Conservation (phyloP, 2,329 filamentous ascomycete genomes). For the Claviceps humidiphila region DNA sequence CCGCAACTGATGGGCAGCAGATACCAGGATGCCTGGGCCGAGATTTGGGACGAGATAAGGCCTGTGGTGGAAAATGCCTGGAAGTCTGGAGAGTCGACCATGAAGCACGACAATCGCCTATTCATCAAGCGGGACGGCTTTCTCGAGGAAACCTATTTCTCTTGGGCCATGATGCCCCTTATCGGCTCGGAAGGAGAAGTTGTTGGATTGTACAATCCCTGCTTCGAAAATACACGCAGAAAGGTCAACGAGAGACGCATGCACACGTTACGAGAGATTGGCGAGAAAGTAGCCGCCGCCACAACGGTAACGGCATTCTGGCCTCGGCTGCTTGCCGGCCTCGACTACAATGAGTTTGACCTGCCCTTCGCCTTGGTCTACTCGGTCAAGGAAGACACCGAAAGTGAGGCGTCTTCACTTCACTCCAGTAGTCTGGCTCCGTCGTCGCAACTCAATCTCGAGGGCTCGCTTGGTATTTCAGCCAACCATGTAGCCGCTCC, state of each 20-base stretch:
- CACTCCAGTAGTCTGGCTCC: conserved; percentile 52
- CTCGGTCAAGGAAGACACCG: conserved; percentile 56
- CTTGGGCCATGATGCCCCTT: conserved; percentile 69
- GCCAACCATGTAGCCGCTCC: conserved; percentile 48
- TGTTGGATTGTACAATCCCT: conserved; percentile 65
- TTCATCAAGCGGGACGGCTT: conserved; percentile 58
- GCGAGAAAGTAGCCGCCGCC: conserved; percentile 61
- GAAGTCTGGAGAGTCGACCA: conserved; percentile 60
- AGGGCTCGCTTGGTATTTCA: conserved; percentile 59
- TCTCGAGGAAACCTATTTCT: conserved; percentile 70
- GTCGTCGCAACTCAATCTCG: conserved; percentile 52
- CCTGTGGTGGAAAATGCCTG: conserved; percentile 55
- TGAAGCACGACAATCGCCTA: conserved; percentile 72
- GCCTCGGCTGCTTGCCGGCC: conserved; percentile 52
- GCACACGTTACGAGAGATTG: conserved; percentile 65
- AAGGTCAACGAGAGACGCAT: conserved; percentile 70
- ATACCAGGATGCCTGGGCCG: conserved; percentile 56
- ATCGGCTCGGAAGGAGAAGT: conserved; percentile 62
- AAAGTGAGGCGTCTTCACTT: conserved; percentile 59
- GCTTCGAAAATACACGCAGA: conserved; percentile 67
- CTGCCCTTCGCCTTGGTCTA: conserved; percentile 68
- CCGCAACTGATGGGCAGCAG: conserved; percentile 60
- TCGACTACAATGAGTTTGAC: conserved; percentile 63
- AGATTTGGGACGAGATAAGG: conserved; percentile 61
- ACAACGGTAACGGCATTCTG: conserved; percentile 62